phyloP scores from a whole-genome alignment of 352 stramenopile genomes.

The Pythium apleroticum region DNA sequence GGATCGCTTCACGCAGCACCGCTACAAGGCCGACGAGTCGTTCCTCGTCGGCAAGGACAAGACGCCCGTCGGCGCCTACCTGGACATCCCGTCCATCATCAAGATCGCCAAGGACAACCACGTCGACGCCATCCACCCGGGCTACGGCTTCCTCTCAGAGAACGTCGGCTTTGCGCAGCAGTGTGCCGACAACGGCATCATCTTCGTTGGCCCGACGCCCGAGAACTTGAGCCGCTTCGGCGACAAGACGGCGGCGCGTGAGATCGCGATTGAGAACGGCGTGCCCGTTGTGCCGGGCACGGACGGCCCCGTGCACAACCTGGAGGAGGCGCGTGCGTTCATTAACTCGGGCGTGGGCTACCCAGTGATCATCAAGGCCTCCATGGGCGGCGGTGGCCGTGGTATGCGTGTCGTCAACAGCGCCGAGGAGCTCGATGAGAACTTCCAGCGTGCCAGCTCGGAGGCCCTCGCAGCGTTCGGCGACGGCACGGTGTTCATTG shows the following conservation, averaged over 20 bases:
- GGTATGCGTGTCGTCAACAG: slow-evolving; percentile 94
- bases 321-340: slow-evolving; percentile 88
- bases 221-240: slow-evolving; percentile 90
- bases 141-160: slow-evolving; percentile 98
- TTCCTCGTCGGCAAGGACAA: slow-evolving; percentile 93
- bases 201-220: slow-evolving; percentile 94
- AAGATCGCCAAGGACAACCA: slow-evolving; percentile 91
- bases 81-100: slow-evolving; percentile 95
- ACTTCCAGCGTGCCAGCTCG: slow-evolving; percentile 83
- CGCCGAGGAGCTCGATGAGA: slow-evolving; percentile 85
- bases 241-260: slow-evolving; percentile 88
- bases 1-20: slow-evolving; percentile 95
- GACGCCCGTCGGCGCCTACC: slow-evolving; percentile 93
- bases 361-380: slow-evolving; percentile 98
- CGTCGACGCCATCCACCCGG: slow-evolving; percentile 95
- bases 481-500: slow-evolving; percentile 95
- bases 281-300: slow-evolving; percentile 90
- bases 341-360: slow-evolving; percentile 91
- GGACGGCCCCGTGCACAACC: slow-evolving; percentile 85
- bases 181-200: slow-evolving; percentile 91
- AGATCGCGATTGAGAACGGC: slow-evolving; percentile 89
- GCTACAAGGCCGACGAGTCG: slow-evolving; percentile 96
- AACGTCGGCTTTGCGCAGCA: slow-evolving; percentile 93
- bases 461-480: slow-evolving; percentile 92
- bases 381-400: slow-evolving; percentile 95